phyloP scores from a whole-genome alignment of 495 filamentous ascomycete genomes.

The Oidiodendron maius region DNA sequence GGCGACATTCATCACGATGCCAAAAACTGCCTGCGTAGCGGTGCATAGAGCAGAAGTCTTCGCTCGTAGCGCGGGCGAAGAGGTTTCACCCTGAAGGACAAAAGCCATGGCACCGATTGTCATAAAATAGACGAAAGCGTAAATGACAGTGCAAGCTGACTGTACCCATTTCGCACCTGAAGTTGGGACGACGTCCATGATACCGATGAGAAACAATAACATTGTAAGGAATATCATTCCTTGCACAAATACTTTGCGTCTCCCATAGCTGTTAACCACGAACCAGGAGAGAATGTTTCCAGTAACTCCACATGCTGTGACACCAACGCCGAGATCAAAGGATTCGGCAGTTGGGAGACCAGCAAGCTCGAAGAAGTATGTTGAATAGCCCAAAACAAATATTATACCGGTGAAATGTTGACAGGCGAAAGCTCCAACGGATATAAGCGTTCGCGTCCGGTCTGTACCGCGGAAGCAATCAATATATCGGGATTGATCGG shows the following conservation, averaged over 20 bases:
- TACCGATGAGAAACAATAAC: conserved; percentile 13
- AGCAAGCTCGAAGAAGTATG: conserved; percentile 59
- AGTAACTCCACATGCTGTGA: conserved; percentile 19
- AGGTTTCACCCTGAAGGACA: conserved; percentile 48
- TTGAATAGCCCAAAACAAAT: conserved; percentile 48
- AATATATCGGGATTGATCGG: conserved; percentile 24
- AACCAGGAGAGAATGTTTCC: conserved; percentile 32
- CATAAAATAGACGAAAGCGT: conserved; percentile 49
- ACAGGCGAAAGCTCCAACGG: conserved; percentile 38
- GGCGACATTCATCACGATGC: conserved; percentile 55
- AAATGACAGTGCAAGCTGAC: conserved; percentile 43
- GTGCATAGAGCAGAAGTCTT: conserved; percentile 60
- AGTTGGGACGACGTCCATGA: conserved; percentile 13
- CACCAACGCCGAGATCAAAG: conserved; percentile 37
- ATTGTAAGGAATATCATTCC: conserved; percentile 8
- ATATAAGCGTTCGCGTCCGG: conserved; percentile 47
- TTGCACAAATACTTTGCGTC: conserved; percentile 10
- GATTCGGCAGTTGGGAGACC: conserved; percentile 41
- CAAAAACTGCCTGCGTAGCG: conserved; percentile 50
- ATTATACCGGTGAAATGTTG: conserved; percentile 45
- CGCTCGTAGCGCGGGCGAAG: conserved; percentile 35
- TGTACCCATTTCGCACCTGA: conserved; percentile 31
- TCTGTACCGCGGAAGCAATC: conserved; percentile 51
- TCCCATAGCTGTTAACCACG: conserved; percentile 7
- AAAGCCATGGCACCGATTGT: conserved; percentile 54